Percentiles rank a stretch among this genome's conserved stretches.
phyloP scores from a whole-genome alignment of 805 yeast species.

The Lachancea meyersii region DNA sequence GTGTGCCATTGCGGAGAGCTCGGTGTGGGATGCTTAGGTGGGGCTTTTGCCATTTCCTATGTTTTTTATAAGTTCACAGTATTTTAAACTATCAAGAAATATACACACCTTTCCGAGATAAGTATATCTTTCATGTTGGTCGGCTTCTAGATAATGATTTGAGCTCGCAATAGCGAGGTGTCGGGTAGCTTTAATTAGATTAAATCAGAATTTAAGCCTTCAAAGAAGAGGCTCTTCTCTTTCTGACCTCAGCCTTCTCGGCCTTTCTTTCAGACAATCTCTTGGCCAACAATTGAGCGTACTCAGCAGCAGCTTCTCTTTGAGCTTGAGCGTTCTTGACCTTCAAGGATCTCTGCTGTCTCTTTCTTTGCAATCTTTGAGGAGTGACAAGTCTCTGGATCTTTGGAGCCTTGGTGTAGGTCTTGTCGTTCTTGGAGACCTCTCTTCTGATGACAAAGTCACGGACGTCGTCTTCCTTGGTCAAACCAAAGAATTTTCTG shows the following conservation, averaged over 20 bases:
- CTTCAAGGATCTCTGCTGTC: constrained; percentile 90
- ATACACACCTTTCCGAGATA: constrained; percentile 14
- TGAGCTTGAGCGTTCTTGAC: constrained; percentile 95
- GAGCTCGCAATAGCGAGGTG: neutral
- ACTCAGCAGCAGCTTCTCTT: constrained; percentile 99
- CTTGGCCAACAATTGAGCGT: constrained; percentile 97
- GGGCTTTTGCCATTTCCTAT: neutral
- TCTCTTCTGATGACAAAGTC: constrained; percentile 97
- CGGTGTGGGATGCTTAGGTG: neutral
- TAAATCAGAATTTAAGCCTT: constrained; percentile 53
- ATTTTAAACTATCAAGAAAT: constrained; percentile 13
- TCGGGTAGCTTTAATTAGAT: neutral
- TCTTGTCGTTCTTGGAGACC: constrained; percentile 95
- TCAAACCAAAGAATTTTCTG: constrained; percentile 96
- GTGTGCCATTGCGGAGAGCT: neutral
- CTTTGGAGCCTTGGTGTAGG: constrained; percentile 99
- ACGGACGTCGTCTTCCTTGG: constrained; percentile 46
- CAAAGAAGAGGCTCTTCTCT: constrained; percentile 99
- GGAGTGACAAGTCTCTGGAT: constrained; percentile 99
- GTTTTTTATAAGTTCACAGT: constrained; percentile 9
- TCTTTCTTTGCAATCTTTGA: constrained; percentile 98
- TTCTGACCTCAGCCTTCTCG: constrained; percentile 96
- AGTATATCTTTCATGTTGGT: constrained; percentile 11
- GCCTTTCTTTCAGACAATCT: constrained; percentile 98
- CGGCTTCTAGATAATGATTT: constrained; percentile 4